Percentiles rank a stretch among this genome's conserved stretches.
phyloP scores from a whole-genome alignment of 140 eudicot genomes.

The Ambrosia hybrid region DNA sequence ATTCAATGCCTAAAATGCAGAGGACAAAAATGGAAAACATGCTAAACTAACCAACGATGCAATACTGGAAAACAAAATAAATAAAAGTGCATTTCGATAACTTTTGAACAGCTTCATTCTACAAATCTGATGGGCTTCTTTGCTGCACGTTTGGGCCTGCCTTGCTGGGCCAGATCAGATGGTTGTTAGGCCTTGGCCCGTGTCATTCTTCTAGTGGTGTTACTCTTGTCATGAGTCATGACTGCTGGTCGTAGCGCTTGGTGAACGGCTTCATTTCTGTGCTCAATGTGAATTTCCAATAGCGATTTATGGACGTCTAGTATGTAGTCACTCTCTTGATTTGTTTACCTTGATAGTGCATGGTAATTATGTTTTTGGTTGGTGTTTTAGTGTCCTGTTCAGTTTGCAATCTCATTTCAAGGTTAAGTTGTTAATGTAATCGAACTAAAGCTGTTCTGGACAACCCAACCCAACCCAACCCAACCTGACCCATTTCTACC shows the following conservation, averaged over 20 bases:
- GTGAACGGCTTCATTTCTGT: constrained; percentile 86
- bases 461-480: not conserved
- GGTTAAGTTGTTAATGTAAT: no score
- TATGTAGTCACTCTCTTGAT: constrained; percentile 24
- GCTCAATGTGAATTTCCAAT: constrained; percentile 85
- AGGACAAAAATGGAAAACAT: no score
- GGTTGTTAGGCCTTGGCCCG: no score
- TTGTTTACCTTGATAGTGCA: not conserved
- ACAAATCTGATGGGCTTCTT: no score
- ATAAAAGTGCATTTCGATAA: no score
- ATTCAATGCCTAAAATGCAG: no score
- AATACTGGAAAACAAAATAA: no score
- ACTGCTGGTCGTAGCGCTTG: constrained; percentile 63
- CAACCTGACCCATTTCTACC: not conserved
- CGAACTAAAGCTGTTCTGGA: not conserved
- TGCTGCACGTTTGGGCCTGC: no score
- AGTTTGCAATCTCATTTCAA: not conserved
- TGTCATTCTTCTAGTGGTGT: constrained; percentile 52
- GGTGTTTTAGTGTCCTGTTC: not conserved
- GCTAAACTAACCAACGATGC: no score
- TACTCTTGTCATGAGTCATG: constrained; percentile 62
- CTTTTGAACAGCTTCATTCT: no score
- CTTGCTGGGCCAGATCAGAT: no score
- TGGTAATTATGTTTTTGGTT: not conserved
- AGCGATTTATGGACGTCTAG: constrained; percentile 94